A percentile compares a stretch with the other conserved stretches of the same genome.
These are phyloP conservation scores for Pyrenochaeta sp. DNA, from an alignment of 2,329 filamentous ascomycete genomes.

Conservation along the genomic window DNA sequence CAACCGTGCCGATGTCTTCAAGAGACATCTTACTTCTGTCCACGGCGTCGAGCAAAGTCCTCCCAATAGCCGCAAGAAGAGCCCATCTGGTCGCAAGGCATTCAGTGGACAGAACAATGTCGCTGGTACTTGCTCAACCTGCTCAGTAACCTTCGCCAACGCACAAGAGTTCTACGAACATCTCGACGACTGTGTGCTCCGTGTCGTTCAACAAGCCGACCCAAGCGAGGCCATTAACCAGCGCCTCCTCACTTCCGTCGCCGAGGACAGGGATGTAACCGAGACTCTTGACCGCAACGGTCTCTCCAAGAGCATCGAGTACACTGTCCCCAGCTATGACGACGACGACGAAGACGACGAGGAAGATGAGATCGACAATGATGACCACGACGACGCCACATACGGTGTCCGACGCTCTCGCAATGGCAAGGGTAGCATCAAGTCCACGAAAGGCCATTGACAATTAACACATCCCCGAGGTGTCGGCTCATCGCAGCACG, in stretches of 20 bases:
- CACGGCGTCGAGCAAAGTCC: slow-evolving; percentile 93
- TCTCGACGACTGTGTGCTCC: slow-evolving; percentile 75
- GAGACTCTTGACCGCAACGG: slow-evolving; percentile 52
- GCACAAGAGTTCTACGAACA: slow-evolving; percentile 99
- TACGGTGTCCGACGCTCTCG: slow-evolving; percentile 59
- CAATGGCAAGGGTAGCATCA: slow-evolving; percentile 58
- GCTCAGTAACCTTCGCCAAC: slow-evolving; percentile 81
- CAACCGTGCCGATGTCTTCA: slow-evolving; percentile 95
- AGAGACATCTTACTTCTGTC: slow-evolving; percentile 88
- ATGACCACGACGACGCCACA: slow-evolving; percentile 62
- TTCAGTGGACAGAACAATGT: slow-evolving; percentile 73
- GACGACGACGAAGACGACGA: slow-evolving; percentile 69
- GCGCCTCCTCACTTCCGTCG: slow-evolving; percentile 50
- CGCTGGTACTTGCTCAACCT: slow-evolving; percentile 91
- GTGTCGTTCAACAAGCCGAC: slow-evolving; percentile 62
- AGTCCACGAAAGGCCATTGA: slow-evolving; percentile 62
- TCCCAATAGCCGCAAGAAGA: slow-evolving; percentile 87
- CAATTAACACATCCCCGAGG: slow-evolving; percentile 61
- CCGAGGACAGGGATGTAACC: slow-evolving; percentile 50
- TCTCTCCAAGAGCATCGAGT: slow-evolving; percentile 55
- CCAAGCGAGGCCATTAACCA: slow-evolving; percentile 55
- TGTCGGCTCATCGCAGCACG: slow-evolving; percentile 49
- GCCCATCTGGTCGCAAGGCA: slow-evolving; percentile 66
- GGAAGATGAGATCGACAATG: slow-evolving; percentile 63
- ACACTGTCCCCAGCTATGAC: slow-evolving; percentile 56